Evolutionary conservation across 257 asterid genomes (phyloP), one percentile per base, ranked within the genome.

Genomic region (Solanum appendiculatum): DNA sequence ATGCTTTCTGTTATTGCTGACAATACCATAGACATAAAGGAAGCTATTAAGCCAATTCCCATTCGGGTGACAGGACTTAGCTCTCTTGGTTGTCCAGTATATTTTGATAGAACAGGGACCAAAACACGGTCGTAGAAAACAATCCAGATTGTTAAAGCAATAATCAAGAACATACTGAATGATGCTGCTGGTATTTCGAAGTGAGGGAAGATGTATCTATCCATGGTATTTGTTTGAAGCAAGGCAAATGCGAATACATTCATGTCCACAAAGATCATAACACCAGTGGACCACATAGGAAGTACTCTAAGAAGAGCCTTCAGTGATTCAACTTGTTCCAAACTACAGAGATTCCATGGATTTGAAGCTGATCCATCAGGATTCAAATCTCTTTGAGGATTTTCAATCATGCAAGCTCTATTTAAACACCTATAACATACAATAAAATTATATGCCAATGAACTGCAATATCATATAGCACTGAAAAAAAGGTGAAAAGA

Each of bases 141-240:
- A 14, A 86, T 21, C 89, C 89, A 86, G n/a, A 74, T 23, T 58
- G 86, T 84, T 37, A 86, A 10, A 2, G 86, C 82, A 10, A 83
- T 29, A 18, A 86, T 8, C 69, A 84, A 1, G 31, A 89, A 86
- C 40, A 84, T 42, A 39, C 51, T 60, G 68, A 89, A 86, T 48
- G 89, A 89, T 68, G 89, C 91, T n/a, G 89, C 82, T 29, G 91
- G 91, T 34, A 89, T 37, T 73, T 89, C 87, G 11, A 89, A 64
- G 2, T 66, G 82, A 33, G 88, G 78, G 33, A 40, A 86, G 1
- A 86, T 20, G 14, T 88, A 86, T 70, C 90, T 80, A n/a, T 88
- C 83, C 88, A 88, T 80, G 5, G 84, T 80, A 3, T 80, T 80
- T 16, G 29, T 27, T 46, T 80, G 84, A 29, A 80, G 66, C 16